These are phyloP conservation scores for Hypsizygus marmoreus DNA, from an alignment of 768 basidiomycete species.

Conservation along the genomic window DNA sequence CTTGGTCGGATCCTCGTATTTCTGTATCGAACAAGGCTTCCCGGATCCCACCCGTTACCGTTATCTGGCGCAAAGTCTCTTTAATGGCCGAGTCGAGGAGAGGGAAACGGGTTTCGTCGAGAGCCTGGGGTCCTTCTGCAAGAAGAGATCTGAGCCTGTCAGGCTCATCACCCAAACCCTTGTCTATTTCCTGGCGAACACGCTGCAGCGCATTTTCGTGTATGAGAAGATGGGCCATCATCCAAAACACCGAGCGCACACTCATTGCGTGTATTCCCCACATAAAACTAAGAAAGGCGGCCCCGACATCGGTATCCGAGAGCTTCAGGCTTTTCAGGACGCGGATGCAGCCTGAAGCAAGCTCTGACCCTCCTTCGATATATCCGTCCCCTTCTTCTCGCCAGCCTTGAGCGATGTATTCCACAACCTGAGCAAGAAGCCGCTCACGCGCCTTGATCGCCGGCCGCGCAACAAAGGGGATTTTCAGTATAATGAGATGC, in stretches of 20 bases:
- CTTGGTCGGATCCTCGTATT: neutral
- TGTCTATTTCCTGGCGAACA: neutral
- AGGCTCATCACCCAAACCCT: neutral
- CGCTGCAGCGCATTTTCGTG: neutral
- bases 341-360: conserved; percentile 1
- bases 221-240: conserved; percentile 2
- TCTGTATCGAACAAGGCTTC: neutral
- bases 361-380: conserved; percentile 2
- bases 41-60: neutral
- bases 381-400: conserved; percentile 1
- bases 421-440: neutral
- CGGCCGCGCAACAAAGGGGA: neutral
- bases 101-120: neutral
- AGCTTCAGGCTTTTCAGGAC: neutral
- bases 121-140: neutral
- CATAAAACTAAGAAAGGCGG: neutral
- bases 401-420: neutral
- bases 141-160: neutral
- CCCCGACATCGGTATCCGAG: neutral
- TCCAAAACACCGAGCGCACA: conserved; percentile 1
- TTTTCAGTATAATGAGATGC: neutral
- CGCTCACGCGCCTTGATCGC: neutral
- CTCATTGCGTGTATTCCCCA: conserved; percentile 4
- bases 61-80: conserved; percentile 1
- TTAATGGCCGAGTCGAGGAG: conserved; percentile 2